Conservation (phyloP, 176 grass and related monocot species). For the Hordeum marinum region DNA sequence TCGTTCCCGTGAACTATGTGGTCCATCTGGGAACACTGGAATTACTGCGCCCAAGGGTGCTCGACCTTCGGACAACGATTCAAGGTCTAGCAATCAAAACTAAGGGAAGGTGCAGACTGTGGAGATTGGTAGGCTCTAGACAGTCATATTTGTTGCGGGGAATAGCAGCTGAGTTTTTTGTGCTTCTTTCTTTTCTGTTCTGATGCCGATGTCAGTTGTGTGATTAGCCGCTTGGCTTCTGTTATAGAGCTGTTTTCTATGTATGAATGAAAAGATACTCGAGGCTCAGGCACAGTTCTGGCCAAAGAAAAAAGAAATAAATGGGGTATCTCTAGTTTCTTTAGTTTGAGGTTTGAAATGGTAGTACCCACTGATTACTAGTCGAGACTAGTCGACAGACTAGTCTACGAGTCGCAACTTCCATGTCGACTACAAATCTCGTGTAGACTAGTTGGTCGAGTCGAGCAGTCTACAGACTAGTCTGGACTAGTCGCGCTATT, state of each 20-base stretch:
- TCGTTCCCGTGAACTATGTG: background rate
- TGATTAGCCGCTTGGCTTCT: background rate
- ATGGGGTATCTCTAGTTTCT: conserved; percentile 4
- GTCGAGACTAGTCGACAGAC: too few species aligned
- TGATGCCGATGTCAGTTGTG: background rate
- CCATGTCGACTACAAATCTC: too few species aligned
- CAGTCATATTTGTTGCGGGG: background rate
- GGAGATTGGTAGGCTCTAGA: background rate
- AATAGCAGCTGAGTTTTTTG: background rate
- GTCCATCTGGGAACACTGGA: background rate
- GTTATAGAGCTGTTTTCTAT: background rate
- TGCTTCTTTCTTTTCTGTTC: background rate
- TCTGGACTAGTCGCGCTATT: too few species aligned
- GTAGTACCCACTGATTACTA: too few species aligned
- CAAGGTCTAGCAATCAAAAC: background rate
- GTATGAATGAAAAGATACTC: background rate
- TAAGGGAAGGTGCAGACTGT: background rate
- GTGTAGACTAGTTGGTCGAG: too few species aligned
- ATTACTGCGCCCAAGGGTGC: background rate
- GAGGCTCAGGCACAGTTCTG: background rate
- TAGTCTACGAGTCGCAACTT: too few species aligned
- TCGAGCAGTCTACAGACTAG: too few species aligned
- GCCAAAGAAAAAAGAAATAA: background rate
- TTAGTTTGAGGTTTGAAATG: background rate
- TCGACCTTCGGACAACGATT: background rate